These are phyloP conservation scores for Globisporangium irregulare DNA, from an alignment of 352 stramenopile species.

Conservation along the genomic window DNA sequence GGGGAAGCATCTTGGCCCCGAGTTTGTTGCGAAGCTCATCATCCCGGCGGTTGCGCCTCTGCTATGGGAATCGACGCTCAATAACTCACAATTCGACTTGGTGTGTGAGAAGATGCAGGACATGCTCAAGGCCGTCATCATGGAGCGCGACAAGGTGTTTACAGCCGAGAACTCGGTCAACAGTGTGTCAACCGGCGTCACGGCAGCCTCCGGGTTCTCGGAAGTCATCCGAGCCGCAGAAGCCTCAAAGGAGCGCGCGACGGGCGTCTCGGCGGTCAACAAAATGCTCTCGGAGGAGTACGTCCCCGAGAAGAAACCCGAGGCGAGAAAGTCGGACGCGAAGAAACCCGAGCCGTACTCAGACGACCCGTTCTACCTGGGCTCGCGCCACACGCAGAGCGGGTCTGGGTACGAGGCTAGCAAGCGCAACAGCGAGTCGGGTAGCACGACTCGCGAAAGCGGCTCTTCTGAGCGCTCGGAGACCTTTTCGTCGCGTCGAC, in stretches of 20 bases:
- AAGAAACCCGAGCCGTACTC: conserved; percentile 67
- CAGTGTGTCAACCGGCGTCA: conserved; percentile 54
- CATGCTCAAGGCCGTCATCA: conserved; percentile 87
- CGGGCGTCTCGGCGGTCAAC: conserved; percentile 65
- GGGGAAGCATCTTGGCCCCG: conserved; percentile 79
- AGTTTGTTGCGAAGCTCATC: conserved; percentile 83
- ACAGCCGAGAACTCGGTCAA: conserved; percentile 65
- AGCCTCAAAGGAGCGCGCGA: conserved; percentile 57
- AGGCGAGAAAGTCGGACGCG: conserved; percentile 19
- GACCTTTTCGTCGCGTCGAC: conserved; percentile 65
- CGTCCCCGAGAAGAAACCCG: conserved; percentile 42
- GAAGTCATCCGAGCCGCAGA: conserved; percentile 66
- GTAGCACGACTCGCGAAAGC: conserved; percentile 18
- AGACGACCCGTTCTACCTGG: conserved; percentile 75
- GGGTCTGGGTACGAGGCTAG: conserved; percentile 30
- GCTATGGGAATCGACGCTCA: conserved; percentile 76
- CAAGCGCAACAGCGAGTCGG: conserved; percentile 6
- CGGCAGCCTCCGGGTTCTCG: conserved; percentile 61
- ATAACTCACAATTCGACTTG: conserved; percentile 82
- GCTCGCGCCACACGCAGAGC: conserved; percentile 49
- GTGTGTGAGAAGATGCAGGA: conserved; percentile 87
- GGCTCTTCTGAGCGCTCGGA: conserved; percentile 50
- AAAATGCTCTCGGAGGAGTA: conserved; percentile 82
- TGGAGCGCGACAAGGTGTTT: conserved; percentile 78
- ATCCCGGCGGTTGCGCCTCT: conserved; percentile 76